Conservation (phyloP, 2,329 filamentous ascomycete species). For the Tolypocladium ovalisporum region DNA sequence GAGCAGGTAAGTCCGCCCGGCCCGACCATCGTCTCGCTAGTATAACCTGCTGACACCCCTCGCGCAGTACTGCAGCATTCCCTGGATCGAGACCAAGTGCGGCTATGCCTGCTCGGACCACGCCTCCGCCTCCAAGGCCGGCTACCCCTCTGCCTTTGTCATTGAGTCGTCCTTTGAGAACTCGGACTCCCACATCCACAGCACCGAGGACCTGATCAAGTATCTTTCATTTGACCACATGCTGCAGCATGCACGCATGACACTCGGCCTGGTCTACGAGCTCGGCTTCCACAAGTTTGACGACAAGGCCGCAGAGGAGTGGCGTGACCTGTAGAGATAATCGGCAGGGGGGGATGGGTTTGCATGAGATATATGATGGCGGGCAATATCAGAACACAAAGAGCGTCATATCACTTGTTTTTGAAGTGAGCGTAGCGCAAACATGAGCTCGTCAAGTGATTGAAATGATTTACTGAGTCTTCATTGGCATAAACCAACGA, state of each 20-base stretch:
- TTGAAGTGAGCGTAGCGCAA: background rate
- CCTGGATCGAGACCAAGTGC: constrained; percentile 78
- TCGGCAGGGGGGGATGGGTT: background rate
- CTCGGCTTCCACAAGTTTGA: constrained; percentile 66
- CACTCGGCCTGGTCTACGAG: constrained; percentile 74
- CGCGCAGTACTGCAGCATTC: constrained; percentile 73
- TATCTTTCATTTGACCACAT: constrained; percentile 79
- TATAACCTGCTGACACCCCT: background rate
- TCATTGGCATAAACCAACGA: no score
- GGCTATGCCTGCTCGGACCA: constrained; percentile 77
- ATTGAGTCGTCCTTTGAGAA: constrained; percentile 63
- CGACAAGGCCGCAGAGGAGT: constrained; percentile 11
- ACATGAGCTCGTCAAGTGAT: no score
- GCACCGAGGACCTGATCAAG: constrained; percentile 58
- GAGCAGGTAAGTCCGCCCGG: constrained; percentile 29
- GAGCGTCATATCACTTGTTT: no score
- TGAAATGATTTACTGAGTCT: background rate
- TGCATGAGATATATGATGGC: background rate
- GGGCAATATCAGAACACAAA: no score
- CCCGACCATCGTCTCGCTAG: background rate
- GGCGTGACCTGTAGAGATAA: background rate
- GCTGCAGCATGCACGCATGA: constrained; percentile 81
- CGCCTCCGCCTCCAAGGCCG: constrained; percentile 61
- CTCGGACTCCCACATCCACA: constrained; percentile 59
- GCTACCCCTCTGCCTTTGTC: constrained; percentile 65